Evolutionary conservation across 495 filamentous ascomycete species (phyloP).

Genomic region (Echria macrotheca): DNA sequence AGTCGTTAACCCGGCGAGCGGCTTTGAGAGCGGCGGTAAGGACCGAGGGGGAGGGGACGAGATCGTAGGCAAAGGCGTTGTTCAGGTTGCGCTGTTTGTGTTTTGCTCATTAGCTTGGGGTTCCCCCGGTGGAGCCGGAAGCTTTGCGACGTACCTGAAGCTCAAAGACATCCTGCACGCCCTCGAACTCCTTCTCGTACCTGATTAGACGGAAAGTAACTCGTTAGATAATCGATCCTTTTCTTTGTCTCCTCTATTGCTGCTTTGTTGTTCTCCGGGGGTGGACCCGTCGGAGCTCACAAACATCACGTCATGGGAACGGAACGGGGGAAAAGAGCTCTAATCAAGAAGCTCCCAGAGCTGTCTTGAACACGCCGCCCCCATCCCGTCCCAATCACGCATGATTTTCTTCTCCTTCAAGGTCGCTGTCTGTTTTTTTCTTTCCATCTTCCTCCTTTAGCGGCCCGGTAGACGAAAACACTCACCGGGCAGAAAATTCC

Average conservation of each 20-base stretch:
- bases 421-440: no score
- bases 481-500: constrained; percentile 97
- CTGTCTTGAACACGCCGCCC: no score
- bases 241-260: neutral
- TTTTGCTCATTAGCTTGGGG: constrained; percentile 4
- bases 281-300: neutral
- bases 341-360: neutral
- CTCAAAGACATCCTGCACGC: constrained; percentile 98
- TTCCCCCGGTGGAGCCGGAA: neutral
- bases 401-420: no score
- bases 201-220: constrained; percentile 45
- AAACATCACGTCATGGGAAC: constrained; percentile 21
- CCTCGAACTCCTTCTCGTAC: constrained; percentile 98
- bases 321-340: neutral
- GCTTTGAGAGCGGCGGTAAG: constrained; percentile 86
- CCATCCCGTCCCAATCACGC: no score
- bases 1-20: constrained; percentile 95
- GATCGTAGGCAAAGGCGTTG: constrained; percentile 99
- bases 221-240: constrained; percentile 26
- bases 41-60: constrained; percentile 91
- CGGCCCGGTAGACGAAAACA: constrained; percentile 5
- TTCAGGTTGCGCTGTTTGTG: constrained; percentile 85
- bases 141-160: constrained; percentile 90
- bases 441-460: no score
- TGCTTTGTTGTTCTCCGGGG: neutral